A percentile compares a stretch with the other conserved stretches of the same genome.
Evolutionary conservation across 345 rosid species (phyloP).

Genomic region (Pugionium cornutum): DNA sequence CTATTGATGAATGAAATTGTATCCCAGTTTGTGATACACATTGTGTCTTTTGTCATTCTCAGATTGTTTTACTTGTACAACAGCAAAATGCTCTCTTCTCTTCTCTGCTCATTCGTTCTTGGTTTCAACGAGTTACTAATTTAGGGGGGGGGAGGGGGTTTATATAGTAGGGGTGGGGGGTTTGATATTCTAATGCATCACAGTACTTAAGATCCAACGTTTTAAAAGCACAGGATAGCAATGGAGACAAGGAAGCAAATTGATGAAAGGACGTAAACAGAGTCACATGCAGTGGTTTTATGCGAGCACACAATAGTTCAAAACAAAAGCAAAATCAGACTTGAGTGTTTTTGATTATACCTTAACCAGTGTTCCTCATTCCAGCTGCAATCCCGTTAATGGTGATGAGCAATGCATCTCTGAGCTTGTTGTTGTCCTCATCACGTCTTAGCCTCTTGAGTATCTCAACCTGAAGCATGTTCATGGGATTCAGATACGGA

Average conservation of each 20-base stretch:
- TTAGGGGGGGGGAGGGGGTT: too few species aligned
- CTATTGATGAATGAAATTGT: conserved; percentile 2
- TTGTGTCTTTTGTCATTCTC: conserved; percentile 25
- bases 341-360: neutral
- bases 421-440: conserved; percentile 73
- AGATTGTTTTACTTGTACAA: conserved; percentile 12
- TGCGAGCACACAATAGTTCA: conserved; percentile 9
- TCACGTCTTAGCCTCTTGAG: conserved; percentile 85
- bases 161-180: too few species aligned
- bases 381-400: conserved; percentile 96
- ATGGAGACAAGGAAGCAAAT: conserved; percentile 9
- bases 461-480: conserved; percentile 87
- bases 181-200: neutral
- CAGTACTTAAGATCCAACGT: conserved; percentile 15
- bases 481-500: conserved; percentile 87
- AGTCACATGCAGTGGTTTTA: neutral
- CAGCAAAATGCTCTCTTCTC: neutral
- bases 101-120: neutral
- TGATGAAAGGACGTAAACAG: neutral
- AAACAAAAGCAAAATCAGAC: conserved; percentile 16
- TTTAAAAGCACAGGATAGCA: neutral
- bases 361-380: conserved; percentile 83
- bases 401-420: conserved; percentile 91
- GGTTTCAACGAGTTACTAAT: too few species aligned
- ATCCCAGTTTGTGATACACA: conserved; percentile 1